Conservation (phyloP, 2,329 filamentous ascomycete species). For the Talaromyces atroroseus region DNA sequence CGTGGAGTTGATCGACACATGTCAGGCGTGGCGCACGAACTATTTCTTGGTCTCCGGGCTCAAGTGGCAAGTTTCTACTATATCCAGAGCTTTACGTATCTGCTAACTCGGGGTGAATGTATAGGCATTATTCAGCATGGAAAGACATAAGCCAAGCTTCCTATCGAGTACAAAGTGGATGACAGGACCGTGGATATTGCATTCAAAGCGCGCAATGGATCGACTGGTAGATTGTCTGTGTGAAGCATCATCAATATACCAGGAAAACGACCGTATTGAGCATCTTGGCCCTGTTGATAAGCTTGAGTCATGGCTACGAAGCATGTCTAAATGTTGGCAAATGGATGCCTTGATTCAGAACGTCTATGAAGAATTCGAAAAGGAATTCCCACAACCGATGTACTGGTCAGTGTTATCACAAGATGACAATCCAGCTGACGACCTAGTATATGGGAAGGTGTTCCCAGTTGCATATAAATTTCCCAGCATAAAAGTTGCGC, state of each 20-base stretch:
- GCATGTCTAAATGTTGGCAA: conserved; percentile 24
- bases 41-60: conserved; percentile 28
- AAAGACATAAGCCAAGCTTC: conserved; percentile 20
- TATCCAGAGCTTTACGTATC: not conserved
- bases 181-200: conserved; percentile 23
- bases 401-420: conserved; percentile 27
- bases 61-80: conserved; percentile 18
- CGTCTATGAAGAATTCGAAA: conserved; percentile 23
- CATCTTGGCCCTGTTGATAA: conserved; percentile 15
- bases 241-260: conserved; percentile 21
- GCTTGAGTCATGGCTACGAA: conserved; percentile 14
- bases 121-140: conserved; percentile 28
- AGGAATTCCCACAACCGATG: conserved; percentile 18
- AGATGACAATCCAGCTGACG: conserved; percentile 9
- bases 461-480: conserved; percentile 31
- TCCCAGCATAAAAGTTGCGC: conserved; percentile 21
- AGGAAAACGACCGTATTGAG: conserved; percentile 14
- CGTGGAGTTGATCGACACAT: conserved; percentile 29
- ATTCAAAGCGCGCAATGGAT: conserved; percentile 23
- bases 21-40: conserved; percentile 26
- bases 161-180: conserved; percentile 28
- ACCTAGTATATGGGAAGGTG: conserved; percentile 13
- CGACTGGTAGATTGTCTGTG: conserved; percentile 28
- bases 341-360: conserved; percentile 22
- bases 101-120: not conserved